These are phyloP conservation scores for Peziza echinospora DNA, from an alignment of 495 filamentous ascomycete species.

Conservation along the genomic window DNA sequence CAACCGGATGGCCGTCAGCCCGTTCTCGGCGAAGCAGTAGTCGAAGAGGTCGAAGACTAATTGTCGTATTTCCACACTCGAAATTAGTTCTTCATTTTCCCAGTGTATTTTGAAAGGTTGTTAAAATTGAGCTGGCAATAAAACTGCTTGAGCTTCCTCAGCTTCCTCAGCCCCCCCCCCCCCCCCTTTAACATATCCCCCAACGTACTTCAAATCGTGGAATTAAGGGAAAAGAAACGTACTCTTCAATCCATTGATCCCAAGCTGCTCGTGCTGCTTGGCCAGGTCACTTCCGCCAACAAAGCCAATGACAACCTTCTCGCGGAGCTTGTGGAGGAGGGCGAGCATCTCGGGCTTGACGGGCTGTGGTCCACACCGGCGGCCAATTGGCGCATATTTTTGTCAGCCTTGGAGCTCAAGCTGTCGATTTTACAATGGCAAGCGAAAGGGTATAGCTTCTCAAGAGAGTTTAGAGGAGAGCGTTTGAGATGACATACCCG, in stretches of 20 bases:
- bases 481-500: conserved; percentile 27
- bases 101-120: too few relatives aligned
- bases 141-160: too few relatives aligned
- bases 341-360: conserved; percentile 61
- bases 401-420: not conserved
- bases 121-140: too few relatives aligned
- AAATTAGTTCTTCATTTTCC: not conserved
- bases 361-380: too few relatives aligned
- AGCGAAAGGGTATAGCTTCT: not conserved
- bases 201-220: not conserved
- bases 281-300: conserved; percentile 69
- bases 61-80: not conserved
- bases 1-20: conserved; percentile 69
- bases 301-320: conserved; percentile 78
- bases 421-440: not conserved
- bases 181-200: not conserved
- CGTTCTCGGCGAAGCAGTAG: conserved; percentile 92
- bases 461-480: not conserved
- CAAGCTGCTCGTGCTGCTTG: conserved; percentile 94
- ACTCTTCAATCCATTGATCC: conserved; percentile 20
- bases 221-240: not conserved
- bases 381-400: not conserved
- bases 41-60: conserved; percentile 46
- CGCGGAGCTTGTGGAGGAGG: conserved; percentile 55
- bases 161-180: not conserved